Base-by-base conservation (phyloP, 2,329 filamentous ascomycete genomes). In the Xylariaceae sp. region DNA sequence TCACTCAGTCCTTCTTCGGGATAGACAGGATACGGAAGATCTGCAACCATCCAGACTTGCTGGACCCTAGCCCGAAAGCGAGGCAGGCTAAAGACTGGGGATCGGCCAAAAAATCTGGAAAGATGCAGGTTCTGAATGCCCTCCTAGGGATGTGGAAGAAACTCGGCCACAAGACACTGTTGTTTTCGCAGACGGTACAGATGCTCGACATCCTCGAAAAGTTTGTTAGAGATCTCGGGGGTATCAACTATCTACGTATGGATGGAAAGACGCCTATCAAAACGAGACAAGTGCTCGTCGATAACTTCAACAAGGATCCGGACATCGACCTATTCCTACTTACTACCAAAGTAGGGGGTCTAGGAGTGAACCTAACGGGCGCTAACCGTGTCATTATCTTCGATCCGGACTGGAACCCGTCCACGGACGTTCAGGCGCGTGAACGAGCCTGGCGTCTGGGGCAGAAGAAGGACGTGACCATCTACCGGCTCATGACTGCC, bases 321-420 rank as follows among this genome's bases (percentile, higher is more conserved):
- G 66, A 82, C 27, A 68, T 96, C 5, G 81, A 96, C 53, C 79
- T 98, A 1, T 98, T 98, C 56, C 70, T 98, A 2, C 74, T 98
- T 38, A 97, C 92, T 0, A 98, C 94, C 1, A 94, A 94, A 58
- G 94, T 96, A 13, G 92, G 92, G 31, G 92, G 92, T 1, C 69
- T 98, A 11, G 92, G 92, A 5, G 84, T 95, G 32, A 98, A 98
- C 51, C 69, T 98, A 15, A 98, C 92, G 0, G 92, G 92, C 6
- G 92, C 92, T 4, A 87, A 95, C 58, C 81, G 92, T 23, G 90
- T 98, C 48, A 95, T 98, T 57, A 97, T 98, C 38, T 98, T 92
- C 57, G 94, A 98, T 55, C 94, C 92, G 0, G 92, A 98, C 59
- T 98, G 92, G 92, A 97, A 97, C 54, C 92, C 90, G 2, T 96